Base-by-base conservation (phyloP, 345 rosid species). In the Pseudoturritis turrita region DNA sequence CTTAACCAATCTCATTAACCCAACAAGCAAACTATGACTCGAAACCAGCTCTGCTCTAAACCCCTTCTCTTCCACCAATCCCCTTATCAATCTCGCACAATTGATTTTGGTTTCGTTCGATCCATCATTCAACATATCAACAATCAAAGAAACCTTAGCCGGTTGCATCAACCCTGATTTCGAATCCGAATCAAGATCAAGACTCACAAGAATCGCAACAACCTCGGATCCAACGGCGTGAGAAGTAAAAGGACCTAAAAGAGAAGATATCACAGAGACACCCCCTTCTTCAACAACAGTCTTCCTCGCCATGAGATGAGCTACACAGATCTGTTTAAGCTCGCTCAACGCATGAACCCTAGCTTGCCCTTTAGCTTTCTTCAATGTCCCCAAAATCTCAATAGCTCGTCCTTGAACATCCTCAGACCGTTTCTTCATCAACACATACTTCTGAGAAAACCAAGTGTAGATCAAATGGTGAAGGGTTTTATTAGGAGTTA, bases 191-290 rank as follows among this genome's bases (percentile, higher is more conserved):
- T 85, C 92, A 50, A 89, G 90, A 44, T 80, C 80, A 80, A 87
- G 82, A 77, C 78, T 85, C 10, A 87, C 87, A 6, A 89, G 83
- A 78, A 89, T 83, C 25, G 86, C 96, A 60, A 87, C 78, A 19
- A 70, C 89, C 73, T 89, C 96, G 25, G 89, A 87, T 28, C 96
- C 96, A 65, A 85, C 96, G 3, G 85, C 90, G 55, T 89, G 90
- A 1, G 82, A 77, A 11, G 96, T 89, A 9, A 89, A 86, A 51
- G 89, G 96, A 63, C 96, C 92, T 14, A 89, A 59, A 26, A 89
- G 80, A 57, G 83, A 76, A 22, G 82, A 79, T 46, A 88, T 31
- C 31, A 77, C 50, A 28, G 70, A 77, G 57, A 80, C 72, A 3
- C 92, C 96, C 0, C 86, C 84, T 43, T 81, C 70, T 15, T 76